These are phyloP conservation scores for Moesziomyces aphidis DNA, from an alignment of 1,284 basidiomycete genomes.

Conservation along the genomic window DNA sequence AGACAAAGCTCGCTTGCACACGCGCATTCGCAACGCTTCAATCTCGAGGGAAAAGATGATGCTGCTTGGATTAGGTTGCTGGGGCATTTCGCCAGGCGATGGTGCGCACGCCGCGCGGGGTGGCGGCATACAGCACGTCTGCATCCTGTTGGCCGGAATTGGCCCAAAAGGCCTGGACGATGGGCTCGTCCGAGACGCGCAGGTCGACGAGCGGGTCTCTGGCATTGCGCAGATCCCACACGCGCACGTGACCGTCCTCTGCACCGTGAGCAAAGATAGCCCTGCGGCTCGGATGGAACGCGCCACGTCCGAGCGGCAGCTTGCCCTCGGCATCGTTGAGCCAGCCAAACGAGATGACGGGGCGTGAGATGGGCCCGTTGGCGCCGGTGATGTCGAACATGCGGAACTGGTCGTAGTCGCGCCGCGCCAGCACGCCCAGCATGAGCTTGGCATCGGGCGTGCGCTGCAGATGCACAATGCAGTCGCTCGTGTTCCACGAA, in stretches of 20 bases:
- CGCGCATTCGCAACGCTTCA: not conserved
- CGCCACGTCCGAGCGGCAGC: constrained; percentile 28
- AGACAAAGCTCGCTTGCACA: not conserved
- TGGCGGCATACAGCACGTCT: constrained; percentile 30
- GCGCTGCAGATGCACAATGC: constrained; percentile 38
- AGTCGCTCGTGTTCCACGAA: constrained; percentile 43
- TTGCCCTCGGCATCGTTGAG: constrained; percentile 33
- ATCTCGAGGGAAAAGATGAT: not conserved
- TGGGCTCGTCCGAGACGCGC: constrained; percentile 33
- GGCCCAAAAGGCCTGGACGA: constrained; percentile 38
- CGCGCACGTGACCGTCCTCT: constrained; percentile 35
- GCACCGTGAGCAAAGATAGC: constrained; percentile 42
- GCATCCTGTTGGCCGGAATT: constrained; percentile 1
- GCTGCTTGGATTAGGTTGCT: not conserved
- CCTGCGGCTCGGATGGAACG: constrained; percentile 31
- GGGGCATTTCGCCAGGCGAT: constrained; percentile 9
- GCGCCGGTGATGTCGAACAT: constrained; percentile 45
- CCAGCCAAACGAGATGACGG: constrained; percentile 46
- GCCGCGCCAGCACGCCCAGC: constrained; percentile 24
- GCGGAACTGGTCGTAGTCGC: constrained; percentile 48
- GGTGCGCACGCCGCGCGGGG: constrained; percentile 16
- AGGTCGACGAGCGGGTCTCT: constrained; percentile 30
- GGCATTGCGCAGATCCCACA: constrained; percentile 45
- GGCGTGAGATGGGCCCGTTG: constrained; percentile 29
- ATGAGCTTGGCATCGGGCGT: constrained; percentile 43